Evolutionary conservation across 345 rosid species (phyloP).

Genomic region (Euphorbia lathyris): DNA sequence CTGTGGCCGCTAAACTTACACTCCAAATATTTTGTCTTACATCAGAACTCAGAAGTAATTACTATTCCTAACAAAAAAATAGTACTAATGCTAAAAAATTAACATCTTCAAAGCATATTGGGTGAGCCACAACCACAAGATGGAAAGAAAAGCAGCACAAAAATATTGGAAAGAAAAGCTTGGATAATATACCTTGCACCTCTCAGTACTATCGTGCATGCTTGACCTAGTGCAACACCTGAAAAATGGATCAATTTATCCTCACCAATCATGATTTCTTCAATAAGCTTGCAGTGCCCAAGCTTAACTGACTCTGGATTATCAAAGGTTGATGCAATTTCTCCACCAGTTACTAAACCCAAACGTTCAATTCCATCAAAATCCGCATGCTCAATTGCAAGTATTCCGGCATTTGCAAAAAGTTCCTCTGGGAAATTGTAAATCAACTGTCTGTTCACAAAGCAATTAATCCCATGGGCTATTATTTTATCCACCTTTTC

Average conservation of each 20-base stretch:
- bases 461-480: constrained; percentile 91
- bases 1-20: no score
- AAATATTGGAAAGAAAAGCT: neutral
- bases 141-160: neutral
- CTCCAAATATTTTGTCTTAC: no score
- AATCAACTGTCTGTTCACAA: constrained; percentile 96
- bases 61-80: no score
- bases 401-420: constrained; percentile 95
- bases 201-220: constrained; percentile 89
- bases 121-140: neutral
- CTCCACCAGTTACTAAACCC: constrained; percentile 94
- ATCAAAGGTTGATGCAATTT: constrained; percentile 95
- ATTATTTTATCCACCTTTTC: constrained; percentile 95
- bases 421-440: constrained; percentile 98
- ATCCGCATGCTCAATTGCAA: constrained; percentile 99
- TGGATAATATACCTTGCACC: constrained; percentile 69
- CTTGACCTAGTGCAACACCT: constrained; percentile 95
- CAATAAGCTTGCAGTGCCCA: constrained; percentile 90
- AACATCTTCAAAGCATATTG: no score
- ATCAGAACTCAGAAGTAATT: no score
- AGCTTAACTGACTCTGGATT: constrained; percentile 97
- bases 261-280: constrained; percentile 99
- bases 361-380: constrained; percentile 97
- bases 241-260: constrained; percentile 97
- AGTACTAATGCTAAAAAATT: no score